Conservation (phyloP, 768 basidiomycete species). For the Lactarius evosmus region DNA sequence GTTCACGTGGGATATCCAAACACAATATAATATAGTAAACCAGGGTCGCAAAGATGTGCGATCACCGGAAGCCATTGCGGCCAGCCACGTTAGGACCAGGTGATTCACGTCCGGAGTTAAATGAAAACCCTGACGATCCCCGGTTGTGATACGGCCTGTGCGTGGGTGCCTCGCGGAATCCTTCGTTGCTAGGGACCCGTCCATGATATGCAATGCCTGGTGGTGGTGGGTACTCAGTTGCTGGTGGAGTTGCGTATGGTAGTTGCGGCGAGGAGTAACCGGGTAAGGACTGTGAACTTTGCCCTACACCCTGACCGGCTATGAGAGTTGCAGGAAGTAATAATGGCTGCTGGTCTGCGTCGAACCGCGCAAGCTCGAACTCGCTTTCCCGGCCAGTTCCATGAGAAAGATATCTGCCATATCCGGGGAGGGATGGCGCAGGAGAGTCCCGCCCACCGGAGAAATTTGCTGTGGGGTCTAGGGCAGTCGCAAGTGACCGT, state of each 20-base stretch:
- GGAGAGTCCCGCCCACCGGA: conserved; percentile 42
- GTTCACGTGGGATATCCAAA: background rate
- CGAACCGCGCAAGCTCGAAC: conserved; percentile 57
- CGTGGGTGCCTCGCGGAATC: conserved; percentile 56
- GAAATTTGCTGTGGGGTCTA: conserved; percentile 38
- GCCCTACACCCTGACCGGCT: conserved; percentile 1
- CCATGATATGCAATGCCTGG: conserved; percentile 42
- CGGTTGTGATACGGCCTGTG: conserved; percentile 50
- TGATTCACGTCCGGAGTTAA: conserved; percentile 27
- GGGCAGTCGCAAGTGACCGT: conserved; percentile 62
- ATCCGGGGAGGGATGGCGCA: conserved; percentile 42
- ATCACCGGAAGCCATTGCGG: conserved; percentile 14
- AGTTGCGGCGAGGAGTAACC: conserved; percentile 29
- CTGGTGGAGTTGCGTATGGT: conserved; percentile 25
- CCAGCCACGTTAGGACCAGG: conserved; percentile 16
- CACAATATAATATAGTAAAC: conserved; percentile 8
- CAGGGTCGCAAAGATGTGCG: background rate
- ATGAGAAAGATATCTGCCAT: conserved; percentile 54
- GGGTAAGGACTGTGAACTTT: conserved; percentile 14
- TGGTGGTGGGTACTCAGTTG: conserved; percentile 39
- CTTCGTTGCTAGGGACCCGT: conserved; percentile 38
- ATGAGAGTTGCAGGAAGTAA: conserved; percentile 40
- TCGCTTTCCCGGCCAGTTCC: conserved; percentile 33
- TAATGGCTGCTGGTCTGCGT: conserved; percentile 61
- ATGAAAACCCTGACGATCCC: conserved; percentile 29